These are phyloP conservation scores for Dendrobium catenatum DNA, from an alignment of 106 monocot species.

Conservation along the genomic window DNA sequence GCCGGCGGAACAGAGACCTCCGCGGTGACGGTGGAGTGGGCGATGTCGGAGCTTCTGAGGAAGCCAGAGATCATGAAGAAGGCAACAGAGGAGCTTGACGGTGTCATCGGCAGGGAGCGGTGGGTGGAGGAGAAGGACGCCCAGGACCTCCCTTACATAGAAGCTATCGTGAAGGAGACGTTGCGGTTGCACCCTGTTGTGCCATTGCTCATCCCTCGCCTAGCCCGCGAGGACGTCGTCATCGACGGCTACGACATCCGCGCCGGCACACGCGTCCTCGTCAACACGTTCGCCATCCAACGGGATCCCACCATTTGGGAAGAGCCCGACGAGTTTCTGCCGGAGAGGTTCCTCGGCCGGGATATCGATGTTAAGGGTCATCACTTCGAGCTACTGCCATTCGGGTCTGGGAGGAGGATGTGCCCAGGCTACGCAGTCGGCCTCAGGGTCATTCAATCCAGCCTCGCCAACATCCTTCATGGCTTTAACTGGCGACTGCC, in stretches of 20 bases:
- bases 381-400: slow-evolving; percentile 47
- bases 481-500: slow-evolving; percentile 37
- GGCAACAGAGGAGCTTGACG: slow-evolving; percentile 46
- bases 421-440: slow-evolving; percentile 41
- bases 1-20: slow-evolving; percentile 65
- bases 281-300: background rate
- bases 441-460: slow-evolving; percentile 25
- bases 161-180: slow-evolving; percentile 54
- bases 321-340: too few relatives aligned
- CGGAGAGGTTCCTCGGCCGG: slow-evolving; percentile 27
- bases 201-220: slow-evolving; percentile 46
- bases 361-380: slow-evolving; percentile 49
- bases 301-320: too few relatives aligned
- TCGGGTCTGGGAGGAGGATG: slow-evolving; percentile 33
- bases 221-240: slow-evolving; percentile 28
- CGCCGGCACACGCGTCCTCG: background rate
- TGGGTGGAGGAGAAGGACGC: slow-evolving; percentile 57
- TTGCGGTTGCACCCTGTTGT: slow-evolving; percentile 60
- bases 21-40: slow-evolving; percentile 59
- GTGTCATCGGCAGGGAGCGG: slow-evolving; percentile 39
- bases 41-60: slow-evolving; percentile 52
- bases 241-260: slow-evolving; percentile 14
- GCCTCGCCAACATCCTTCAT: slow-evolving; percentile 30
- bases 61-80: slow-evolving; percentile 35
- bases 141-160: slow-evolving; percentile 37